These are phyloP conservation scores for Vitis labrusca DNA, from an alignment of 164 flowering plant species.

Conservation along the genomic window DNA sequence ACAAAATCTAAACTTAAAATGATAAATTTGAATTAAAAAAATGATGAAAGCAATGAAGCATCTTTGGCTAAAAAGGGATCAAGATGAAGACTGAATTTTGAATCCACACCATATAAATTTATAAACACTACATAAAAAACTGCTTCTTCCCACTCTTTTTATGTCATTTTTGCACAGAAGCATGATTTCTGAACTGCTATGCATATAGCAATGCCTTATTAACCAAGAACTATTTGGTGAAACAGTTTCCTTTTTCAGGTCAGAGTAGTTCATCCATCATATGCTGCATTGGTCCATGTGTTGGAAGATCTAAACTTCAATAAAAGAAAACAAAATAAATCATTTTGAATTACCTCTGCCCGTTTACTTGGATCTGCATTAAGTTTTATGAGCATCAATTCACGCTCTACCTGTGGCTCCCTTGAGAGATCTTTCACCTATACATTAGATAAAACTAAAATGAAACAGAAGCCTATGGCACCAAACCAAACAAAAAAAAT, in stretches of 20 bases:
- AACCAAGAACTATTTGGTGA: not conserved
- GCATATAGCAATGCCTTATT: not conserved
- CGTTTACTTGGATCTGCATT: constrained; percentile 49
- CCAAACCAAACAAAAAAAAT: not conserved
- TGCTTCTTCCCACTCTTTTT: no score
- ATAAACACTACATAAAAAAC: no score
- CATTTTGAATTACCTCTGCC: constrained; percentile 42
- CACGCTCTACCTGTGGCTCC: constrained; percentile 82
- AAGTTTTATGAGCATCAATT: constrained; percentile 72
- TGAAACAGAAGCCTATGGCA: not conserved
- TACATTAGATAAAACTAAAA: not conserved
- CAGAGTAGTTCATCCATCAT: not conserved
- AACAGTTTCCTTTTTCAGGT: not conserved
- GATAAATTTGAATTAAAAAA: not conserved
- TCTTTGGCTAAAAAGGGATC: no score
- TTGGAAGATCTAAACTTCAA: not conserved
- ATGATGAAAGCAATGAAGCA: not conserved
- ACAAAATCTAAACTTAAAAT: not conserved
- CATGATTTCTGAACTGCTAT: not conserved
- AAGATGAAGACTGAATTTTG: no score
- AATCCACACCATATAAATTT: no score
- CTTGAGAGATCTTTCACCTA: constrained; percentile 77
- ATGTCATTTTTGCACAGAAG: no score
- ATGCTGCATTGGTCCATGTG: not conserved
- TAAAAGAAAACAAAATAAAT: not conserved